Evolutionary conservation across 1,284 basidiomycete species (phyloP).

Genomic region (Apiotrichum gracile): DNA sequence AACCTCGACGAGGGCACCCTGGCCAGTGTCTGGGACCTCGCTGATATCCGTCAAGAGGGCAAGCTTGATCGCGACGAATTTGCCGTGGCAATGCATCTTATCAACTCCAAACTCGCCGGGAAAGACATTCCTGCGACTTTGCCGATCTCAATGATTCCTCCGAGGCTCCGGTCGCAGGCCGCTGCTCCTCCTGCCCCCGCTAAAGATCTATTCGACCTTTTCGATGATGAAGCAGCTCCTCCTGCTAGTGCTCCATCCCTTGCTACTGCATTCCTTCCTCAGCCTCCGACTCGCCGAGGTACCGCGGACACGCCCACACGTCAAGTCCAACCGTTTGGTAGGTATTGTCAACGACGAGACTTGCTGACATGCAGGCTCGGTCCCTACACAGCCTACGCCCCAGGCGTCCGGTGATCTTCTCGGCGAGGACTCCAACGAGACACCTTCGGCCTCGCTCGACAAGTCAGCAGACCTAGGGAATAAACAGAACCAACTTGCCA

Average conservation of each 20-base stretch:
- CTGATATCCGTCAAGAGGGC: constrained; percentile 86
- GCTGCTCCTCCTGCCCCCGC: constrained; percentile 15
- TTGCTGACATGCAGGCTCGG: background rate
- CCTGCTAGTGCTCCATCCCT: constrained; percentile 1
- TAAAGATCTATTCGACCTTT: constrained; percentile 46
- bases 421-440: constrained; percentile 33
- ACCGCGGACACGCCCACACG: background rate
- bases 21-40: constrained; percentile 92
- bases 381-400: background rate
- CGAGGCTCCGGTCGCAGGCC: constrained; percentile 43
- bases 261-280: constrained; percentile 22
- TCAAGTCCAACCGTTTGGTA: too few species aligned
- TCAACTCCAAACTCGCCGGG: constrained; percentile 81
- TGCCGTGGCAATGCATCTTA: constrained; percentile 92
- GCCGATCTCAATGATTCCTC: constrained; percentile 72
- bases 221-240: constrained; percentile 26
- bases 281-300: constrained; percentile 16
- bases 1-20: constrained; percentile 76
- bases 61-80: constrained; percentile 86
- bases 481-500: constrained; percentile 70
- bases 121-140: constrained; percentile 69
- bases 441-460: constrained; percentile 40
- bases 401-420: constrained; percentile 32
- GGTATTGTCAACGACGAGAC: too few species aligned
- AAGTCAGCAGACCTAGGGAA: constrained; percentile 69